Percentiles rank a stretch among this genome's conserved stretches.
Conservation (phyloP, 768 basidiomycete genomes). For the Russula foetens region DNA sequence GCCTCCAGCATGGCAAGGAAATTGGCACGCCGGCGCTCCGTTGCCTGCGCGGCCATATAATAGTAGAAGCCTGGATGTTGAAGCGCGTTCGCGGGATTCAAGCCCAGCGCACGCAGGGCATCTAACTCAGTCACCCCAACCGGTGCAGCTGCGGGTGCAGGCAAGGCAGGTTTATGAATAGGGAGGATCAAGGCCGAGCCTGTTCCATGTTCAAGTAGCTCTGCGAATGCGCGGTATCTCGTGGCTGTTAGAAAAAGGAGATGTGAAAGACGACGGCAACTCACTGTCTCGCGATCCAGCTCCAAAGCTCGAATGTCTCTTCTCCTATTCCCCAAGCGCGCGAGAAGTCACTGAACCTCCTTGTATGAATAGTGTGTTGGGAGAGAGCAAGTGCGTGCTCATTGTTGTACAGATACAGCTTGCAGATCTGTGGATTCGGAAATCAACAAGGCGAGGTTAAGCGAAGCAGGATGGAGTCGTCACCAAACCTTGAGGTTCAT, state of each 20-base stretch:
- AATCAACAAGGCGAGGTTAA: neutral
- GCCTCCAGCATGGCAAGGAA: slow-evolving; percentile 52
- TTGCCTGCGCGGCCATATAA: slow-evolving; percentile 80
- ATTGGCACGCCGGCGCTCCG: slow-evolving; percentile 62
- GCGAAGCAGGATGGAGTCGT: neutral
- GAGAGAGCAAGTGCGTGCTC: slow-evolving; percentile 75
- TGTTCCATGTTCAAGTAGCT: slow-evolving; percentile 79
- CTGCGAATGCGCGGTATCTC: slow-evolving; percentile 85
- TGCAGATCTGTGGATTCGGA: slow-evolving; percentile 53
- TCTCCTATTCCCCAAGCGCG: slow-evolving; percentile 94
- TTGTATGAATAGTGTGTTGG: slow-evolving; percentile 79
- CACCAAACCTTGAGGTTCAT: slow-evolving; percentile 74
- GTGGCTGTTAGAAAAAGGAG: neutral
- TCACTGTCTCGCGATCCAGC: slow-evolving; percentile 89
- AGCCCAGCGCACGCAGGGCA: slow-evolving; percentile 50
- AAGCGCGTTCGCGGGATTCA: slow-evolving; percentile 75
- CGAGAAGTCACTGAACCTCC: slow-evolving; percentile 79
- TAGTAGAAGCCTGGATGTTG: slow-evolving; percentile 94
- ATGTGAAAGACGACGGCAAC: slow-evolving; percentile 25
- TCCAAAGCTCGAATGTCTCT: slow-evolving; percentile 96
- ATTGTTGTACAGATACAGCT: slow-evolving; percentile 85
- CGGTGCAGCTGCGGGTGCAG: slow-evolving; percentile 23
- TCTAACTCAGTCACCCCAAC: slow-evolving; percentile 44
- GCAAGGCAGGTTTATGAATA: slow-evolving; percentile 37
- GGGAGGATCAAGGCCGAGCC: slow-evolving; percentile 57